A percentile compares a stretch with the other conserved stretches of the same genome.
phyloP scores from a whole-genome alignment of 2,329 filamentous ascomycete genomes.

The Beauveria varroae region DNA sequence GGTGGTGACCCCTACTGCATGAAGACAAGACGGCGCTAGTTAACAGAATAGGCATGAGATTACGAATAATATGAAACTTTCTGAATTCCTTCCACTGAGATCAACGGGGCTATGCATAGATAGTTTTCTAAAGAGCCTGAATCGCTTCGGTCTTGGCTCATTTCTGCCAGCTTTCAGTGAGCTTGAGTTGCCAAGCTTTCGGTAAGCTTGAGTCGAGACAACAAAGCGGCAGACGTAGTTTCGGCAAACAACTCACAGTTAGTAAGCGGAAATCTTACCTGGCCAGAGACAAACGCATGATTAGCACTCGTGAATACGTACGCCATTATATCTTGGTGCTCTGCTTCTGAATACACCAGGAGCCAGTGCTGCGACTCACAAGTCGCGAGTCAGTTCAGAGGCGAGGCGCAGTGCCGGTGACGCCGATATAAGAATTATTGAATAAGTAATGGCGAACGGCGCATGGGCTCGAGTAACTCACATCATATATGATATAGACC shows the following conservation, averaged over 20 bases:
- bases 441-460: too few relatives aligned
- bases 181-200: not conserved
- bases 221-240: not conserved
- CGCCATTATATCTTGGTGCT: not conserved
- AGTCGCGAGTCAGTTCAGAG: not conserved
- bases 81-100: not conserved
- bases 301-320: too few relatives aligned
- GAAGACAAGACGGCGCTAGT: too few relatives aligned
- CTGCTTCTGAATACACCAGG: not conserved
- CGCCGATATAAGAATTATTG: too few relatives aligned
- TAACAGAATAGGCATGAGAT: too few relatives aligned
- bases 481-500: too few relatives aligned
- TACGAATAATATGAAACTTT: not conserved
- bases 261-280: too few relatives aligned
- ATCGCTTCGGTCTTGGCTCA: not conserved
- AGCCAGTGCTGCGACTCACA: too few relatives aligned
- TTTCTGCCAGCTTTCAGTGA: not conserved
- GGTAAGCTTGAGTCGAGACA: not conserved
- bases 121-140: not conserved
- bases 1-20: too few relatives aligned
- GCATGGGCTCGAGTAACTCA: too few relatives aligned
- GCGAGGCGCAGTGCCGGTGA: not conserved
- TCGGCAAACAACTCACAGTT: not conserved
- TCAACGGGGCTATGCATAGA: not conserved
- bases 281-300: too few relatives aligned